A percentile compares a stretch with the other conserved stretches of the same genome.
phyloP scores from a whole-genome alignment of 345 rosid genomes.

The Trapa incisa region DNA sequence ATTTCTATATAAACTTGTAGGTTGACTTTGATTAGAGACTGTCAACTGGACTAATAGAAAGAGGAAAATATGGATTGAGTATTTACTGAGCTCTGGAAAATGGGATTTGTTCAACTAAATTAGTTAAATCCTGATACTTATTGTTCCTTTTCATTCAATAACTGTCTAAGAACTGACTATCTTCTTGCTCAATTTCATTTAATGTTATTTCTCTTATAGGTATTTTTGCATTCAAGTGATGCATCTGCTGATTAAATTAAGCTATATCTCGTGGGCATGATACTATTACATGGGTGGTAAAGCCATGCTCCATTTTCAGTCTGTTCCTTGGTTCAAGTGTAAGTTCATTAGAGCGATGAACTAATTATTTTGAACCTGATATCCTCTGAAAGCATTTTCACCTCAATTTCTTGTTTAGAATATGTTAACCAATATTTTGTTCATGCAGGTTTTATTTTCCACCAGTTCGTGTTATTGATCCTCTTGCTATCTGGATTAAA shows the following conservation, averaged over 20 bases:
- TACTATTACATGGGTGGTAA: conserved; percentile 38
- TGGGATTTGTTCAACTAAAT: background rate
- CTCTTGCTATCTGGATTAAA: conserved; percentile 58
- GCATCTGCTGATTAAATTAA: background rate
- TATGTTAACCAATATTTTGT: conserved; percentile 17
- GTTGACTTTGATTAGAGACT: too few relatives aligned
- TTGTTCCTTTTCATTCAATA: background rate
- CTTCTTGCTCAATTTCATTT: background rate
- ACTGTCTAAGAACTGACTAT: background rate
- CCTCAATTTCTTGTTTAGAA: too few relatives aligned
- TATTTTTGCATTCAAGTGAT: background rate
- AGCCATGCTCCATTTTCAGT: conserved; percentile 35
- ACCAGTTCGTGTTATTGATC: conserved; percentile 38
- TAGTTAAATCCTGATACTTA: background rate
- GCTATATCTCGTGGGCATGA: conserved; percentile 24
- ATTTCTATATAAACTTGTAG: too few relatives aligned
- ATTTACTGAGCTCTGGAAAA: background rate
- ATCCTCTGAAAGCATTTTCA: too few relatives aligned
- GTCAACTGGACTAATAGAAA: too few relatives aligned
- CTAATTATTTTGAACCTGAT: too few relatives aligned
- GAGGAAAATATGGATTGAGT: background rate
- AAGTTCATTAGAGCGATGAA: conserved; percentile 4
- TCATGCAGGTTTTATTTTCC: conserved; percentile 49
- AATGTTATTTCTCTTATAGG: background rate
- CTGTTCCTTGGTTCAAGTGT: conserved; percentile 35